A percentile compares a stretch with the other conserved stretches of the same genome.
These are phyloP conservation scores for Phytopythium sindhum DNA, from an alignment of 352 stramenopile species.

Conservation along the genomic window DNA sequence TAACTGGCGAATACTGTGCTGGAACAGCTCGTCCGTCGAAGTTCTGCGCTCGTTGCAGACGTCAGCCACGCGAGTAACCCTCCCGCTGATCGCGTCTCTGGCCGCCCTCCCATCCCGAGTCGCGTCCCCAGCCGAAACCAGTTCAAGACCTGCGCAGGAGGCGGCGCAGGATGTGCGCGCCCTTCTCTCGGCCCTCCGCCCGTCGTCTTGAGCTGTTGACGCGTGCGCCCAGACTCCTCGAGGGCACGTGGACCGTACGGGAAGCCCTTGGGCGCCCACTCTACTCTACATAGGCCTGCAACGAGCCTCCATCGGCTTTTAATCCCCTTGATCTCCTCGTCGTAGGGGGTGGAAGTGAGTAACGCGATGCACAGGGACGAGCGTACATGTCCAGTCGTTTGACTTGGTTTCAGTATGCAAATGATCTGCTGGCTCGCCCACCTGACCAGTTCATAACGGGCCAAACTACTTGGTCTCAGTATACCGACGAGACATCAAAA, in stretches of 20 bases:
- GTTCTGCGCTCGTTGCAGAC: too few relatives aligned
- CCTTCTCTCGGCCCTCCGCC: background rate
- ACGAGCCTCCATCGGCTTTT: too few relatives aligned
- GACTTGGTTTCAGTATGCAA: background rate
- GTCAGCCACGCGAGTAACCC: too few relatives aligned
- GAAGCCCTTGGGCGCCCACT: background rate
- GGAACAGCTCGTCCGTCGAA: too few relatives aligned
- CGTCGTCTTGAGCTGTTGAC: background rate
- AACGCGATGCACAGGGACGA: background rate
- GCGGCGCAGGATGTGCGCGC: background rate
- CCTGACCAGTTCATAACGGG: background rate
- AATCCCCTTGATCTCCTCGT: background rate
- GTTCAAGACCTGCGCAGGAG: background rate
- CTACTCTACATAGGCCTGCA: background rate
- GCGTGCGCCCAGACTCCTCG: too few relatives aligned
- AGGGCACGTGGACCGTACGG: too few relatives aligned
- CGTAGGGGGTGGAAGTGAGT: background rate
- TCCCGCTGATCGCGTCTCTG: background rate
- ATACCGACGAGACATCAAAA: background rate
- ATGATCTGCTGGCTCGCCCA: too few relatives aligned
- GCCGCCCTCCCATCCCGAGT: background rate
- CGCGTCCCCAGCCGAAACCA: background rate
- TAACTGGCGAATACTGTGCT: too few relatives aligned
- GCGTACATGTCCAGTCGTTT: background rate
- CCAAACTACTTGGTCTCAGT: background rate